Evolutionary conservation across 1,284 basidiomycete genomes (phyloP).

Genomic region (Naganishia cerealis): DNA sequence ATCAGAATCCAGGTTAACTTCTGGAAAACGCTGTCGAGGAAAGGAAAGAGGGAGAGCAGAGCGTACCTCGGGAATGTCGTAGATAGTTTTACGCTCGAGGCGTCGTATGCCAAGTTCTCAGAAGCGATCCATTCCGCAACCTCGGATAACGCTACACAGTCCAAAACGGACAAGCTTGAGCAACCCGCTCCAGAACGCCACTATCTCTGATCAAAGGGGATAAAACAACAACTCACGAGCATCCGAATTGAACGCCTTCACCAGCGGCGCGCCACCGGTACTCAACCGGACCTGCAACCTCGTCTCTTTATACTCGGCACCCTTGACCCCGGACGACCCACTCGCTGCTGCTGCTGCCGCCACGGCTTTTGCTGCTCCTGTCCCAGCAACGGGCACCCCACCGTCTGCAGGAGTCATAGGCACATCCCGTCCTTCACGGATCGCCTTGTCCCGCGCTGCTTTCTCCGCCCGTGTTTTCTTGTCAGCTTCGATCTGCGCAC

Average conservation of each 20-base stretch:
- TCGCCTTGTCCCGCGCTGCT: slow-evolving; percentile 79
- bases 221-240: slow-evolving; percentile 60
- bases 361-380: too few relatives aligned
- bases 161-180: neutral
- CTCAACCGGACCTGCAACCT: slow-evolving; percentile 76
- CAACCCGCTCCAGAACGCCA: neutral
- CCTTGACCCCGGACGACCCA: slow-evolving; percentile 59
- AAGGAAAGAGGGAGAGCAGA: neutral
- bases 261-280: slow-evolving; percentile 73
- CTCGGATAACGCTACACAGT: slow-evolving; percentile 62
- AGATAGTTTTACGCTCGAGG: slow-evolving; percentile 71
- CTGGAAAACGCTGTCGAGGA: too few relatives aligned
- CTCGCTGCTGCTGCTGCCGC: slow-evolving; percentile 50
- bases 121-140: slow-evolving; percentile 82
- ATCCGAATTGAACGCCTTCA: slow-evolving; percentile 75
- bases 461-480: slow-evolving; percentile 84
- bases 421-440: slow-evolving; percentile 58
- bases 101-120: slow-evolving; percentile 68
- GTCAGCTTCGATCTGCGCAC: slow-evolving; percentile 90
- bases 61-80: slow-evolving; percentile 79
- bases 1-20: neutral
- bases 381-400: slow-evolving; percentile 40
- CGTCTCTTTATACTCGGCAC: slow-evolving; percentile 76
- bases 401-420: slow-evolving; percentile 50
- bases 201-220: neutral